Conservation (phyloP, 805 yeast genomes). For the Yarrowia divulgata region DNA sequence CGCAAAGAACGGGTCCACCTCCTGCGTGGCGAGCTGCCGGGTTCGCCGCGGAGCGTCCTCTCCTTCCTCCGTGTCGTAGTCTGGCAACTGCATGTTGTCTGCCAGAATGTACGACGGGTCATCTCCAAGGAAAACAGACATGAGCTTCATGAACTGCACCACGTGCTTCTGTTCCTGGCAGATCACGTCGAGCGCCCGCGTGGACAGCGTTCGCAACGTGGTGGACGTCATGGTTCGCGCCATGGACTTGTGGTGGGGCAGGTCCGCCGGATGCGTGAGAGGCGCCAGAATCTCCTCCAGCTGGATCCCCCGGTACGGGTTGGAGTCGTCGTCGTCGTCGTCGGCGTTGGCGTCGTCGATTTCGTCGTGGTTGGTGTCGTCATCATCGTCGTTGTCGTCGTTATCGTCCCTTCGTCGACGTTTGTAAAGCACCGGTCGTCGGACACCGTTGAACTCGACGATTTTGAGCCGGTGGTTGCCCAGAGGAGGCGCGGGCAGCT, state of each 20-base stretch:
- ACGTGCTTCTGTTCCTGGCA: conserved; percentile 82
- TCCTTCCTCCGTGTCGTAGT: conserved; percentile 54
- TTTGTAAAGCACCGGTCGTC: conserved; percentile 47
- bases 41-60: conserved; percentile 45
- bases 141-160: conserved; percentile 70
- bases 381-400: conserved; percentile 22
- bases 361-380: conserved; percentile 45
- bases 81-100: conserved; percentile 68
- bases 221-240: conserved; percentile 67
- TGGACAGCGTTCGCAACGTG: conserved; percentile 67
- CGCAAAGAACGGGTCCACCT: conserved; percentile 70
- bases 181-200: conserved; percentile 76
- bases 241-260: conserved; percentile 73
- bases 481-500: conserved; percentile 49
- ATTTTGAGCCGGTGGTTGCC: conserved; percentile 47
- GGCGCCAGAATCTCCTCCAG: conserved; percentile 73
- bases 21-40: conserved; percentile 47
- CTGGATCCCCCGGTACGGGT: conserved; percentile 59
- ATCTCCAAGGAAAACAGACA: conserved; percentile 86
- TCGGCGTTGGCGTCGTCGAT: conserved; percentile 47
- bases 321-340: conserved; percentile 48
- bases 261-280: conserved; percentile 78
- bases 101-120: conserved; percentile 74
- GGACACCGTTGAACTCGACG: conserved; percentile 47
- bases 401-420: conserved; percentile 45